phyloP scores from a whole-genome alignment of 345 rosid species.

The Syzygium grande region DNA sequence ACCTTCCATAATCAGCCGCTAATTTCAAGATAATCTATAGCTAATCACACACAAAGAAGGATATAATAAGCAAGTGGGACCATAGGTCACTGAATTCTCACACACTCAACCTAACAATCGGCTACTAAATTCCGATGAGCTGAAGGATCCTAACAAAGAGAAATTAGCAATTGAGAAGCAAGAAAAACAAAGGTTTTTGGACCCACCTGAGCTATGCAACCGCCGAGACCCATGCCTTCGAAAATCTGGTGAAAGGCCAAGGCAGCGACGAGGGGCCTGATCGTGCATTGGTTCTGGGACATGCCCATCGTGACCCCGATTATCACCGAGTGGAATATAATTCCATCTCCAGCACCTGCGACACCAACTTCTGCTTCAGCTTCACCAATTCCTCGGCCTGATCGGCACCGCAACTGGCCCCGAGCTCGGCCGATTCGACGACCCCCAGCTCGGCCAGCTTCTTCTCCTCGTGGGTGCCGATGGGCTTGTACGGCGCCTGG shows the following conservation, averaged over 20 bases:
- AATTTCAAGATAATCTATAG: background rate
- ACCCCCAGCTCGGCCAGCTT: background rate
- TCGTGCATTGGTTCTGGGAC: conserved; percentile 93
- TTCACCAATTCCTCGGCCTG: conserved; percentile 36
- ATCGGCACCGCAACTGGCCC: conserved; percentile 19
- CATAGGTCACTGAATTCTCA: background rate
- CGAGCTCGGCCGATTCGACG: conserved; percentile 30
- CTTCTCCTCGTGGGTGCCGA: background rate
- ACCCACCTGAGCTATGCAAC: conserved; percentile 94
- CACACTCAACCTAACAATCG: background rate
- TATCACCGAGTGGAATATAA: conserved; percentile 86
- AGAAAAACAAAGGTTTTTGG: background rate
- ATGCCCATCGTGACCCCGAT: conserved; percentile 96
- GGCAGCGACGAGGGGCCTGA: conserved; percentile 78
- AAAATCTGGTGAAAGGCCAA: conserved; percentile 92
- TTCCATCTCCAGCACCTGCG: conserved; percentile 92
- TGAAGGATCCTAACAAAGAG: background rate
- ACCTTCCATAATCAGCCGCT: background rate
- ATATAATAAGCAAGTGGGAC: background rate
- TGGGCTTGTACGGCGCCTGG: conserved; percentile 1
- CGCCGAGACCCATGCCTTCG: conserved; percentile 97
- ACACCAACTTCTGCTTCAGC: conserved; percentile 74
- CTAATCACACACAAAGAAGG: background rate
- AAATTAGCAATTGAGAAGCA: background rate
- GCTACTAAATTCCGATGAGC: background rate